phyloP scores from a whole-genome alignment of 805 yeast species.

The Candida quercuum region DNA sequence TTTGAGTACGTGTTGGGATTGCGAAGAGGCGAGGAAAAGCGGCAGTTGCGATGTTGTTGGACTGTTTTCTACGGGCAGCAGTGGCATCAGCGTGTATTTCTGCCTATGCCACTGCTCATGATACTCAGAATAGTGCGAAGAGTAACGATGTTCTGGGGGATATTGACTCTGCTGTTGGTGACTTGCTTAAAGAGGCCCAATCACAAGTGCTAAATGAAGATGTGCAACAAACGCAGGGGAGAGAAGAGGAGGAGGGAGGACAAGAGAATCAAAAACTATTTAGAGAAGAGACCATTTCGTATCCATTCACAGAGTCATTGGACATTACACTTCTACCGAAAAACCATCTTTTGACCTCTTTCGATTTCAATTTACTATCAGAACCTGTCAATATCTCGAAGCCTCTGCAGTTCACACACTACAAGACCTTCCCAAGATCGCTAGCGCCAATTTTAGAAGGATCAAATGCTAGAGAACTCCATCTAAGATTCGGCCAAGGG shows the following conservation, averaged over 20 bases:
- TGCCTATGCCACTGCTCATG: no score
- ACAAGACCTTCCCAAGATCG: constrained; percentile 71
- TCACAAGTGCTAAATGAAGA: neutral
- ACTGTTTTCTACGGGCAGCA: no score
- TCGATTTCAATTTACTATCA: constrained; percentile 62
- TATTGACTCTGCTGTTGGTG: no score
- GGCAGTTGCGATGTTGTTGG: no score
- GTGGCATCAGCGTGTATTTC: no score
- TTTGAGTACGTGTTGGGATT: neutral
- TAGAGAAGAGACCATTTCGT: constrained; percentile 3
- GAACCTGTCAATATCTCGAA: constrained; percentile 29
- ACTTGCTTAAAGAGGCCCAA: no score
- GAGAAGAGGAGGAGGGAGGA: neutral
- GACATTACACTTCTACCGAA: constrained; percentile 67
- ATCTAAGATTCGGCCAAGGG: constrained; percentile 86
- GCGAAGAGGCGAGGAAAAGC: no score
- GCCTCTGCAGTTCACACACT: constrained; percentile 35
- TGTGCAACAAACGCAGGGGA: neutral
- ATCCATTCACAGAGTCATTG: constrained; percentile 57
- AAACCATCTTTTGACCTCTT: constrained; percentile 64
- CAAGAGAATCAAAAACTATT: no score
- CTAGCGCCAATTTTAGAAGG: constrained; percentile 69
- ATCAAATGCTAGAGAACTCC: constrained; percentile 69
- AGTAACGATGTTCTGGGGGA: no score
- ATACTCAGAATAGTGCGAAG: no score